Conservation (phyloP, 2,329 filamentous ascomycete species). For the Botrytis porri region DNA sequence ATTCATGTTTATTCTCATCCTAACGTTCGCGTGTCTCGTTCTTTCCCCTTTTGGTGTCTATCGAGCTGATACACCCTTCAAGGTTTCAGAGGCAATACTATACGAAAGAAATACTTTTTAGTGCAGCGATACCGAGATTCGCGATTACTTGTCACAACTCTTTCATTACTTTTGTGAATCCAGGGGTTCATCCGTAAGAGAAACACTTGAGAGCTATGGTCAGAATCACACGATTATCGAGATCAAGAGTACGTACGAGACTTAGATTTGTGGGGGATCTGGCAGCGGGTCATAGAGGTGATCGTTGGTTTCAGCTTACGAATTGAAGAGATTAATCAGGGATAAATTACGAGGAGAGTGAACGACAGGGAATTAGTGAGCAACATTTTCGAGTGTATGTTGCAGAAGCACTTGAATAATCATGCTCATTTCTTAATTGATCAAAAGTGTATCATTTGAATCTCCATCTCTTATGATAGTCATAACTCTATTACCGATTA, state of each 20-base stretch:
- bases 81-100: conserved; percentile 45
- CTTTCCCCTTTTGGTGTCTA: conserved; percentile 52
- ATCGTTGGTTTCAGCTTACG: conserved; percentile 34
- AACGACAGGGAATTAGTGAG: neutral
- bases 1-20: neutral
- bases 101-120: conserved; percentile 5
- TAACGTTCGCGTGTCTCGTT: conserved; percentile 49
- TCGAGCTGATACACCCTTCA: conserved; percentile 50
- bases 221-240: conserved; percentile 19
- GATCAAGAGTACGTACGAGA: conserved; percentile 18
- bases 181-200: conserved; percentile 34
- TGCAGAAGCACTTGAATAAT: neutral
- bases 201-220: conserved; percentile 26
- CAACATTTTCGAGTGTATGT: neutral
- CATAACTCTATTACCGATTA: conserved; percentile 2
- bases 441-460: neutral
- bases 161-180: conserved; percentile 38
- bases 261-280: conserved; percentile 22
- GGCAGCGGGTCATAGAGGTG: conserved; percentile 36
- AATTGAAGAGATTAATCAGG: neutral
- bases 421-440: neutral
- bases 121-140: conserved; percentile 31
- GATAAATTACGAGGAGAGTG: neutral
- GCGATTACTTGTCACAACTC: conserved; percentile 40
- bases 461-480: neutral